Base-by-base conservation (phyloP, 192 early-diverging fungal genomes). In the Dissophora ornata region DNA sequence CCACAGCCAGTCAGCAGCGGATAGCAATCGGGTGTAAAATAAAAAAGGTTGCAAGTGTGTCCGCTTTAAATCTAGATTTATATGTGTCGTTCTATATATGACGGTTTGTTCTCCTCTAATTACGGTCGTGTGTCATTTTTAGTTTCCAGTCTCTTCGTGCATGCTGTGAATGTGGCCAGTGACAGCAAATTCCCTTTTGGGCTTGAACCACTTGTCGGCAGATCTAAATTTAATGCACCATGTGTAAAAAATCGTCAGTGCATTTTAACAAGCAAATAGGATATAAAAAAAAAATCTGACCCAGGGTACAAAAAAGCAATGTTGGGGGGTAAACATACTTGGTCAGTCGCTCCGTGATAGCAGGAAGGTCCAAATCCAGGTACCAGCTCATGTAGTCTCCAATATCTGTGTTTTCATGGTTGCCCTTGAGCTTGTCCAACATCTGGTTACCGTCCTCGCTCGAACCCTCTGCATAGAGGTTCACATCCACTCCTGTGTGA, bases 401-500 rank as follows among this genome's bases (percentile, higher is more conserved):
- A 24, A 93, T 83, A 3, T 90, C 82, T 1, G 86, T 90, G 60
- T 93, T 93, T 32, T 93, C 91, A 67, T 88, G 82, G 67, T 77
- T 87, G 22, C 90, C 90, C 12, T 71, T 70, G 44, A 92, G 53
- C 13, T 22, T 30, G 9, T 61, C 57, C 34, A 65, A 40, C n/a
- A 29, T 13, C 28, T 63, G 38, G 18, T 71, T 81, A 4, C 65
- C 67, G 11, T 52, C 41, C 4, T 90, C 88, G n/a, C 4, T 2
- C 6, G 66, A 68, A 12, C 53, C 38, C 36, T 83, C 80, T 0
- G 91, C 90, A 68, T 89, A 93, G 12, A 93, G 64, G 24, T 88
- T 98, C 12, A 99, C 97, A 79, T 99, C 97, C 16, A 97, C 95
- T 2, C 90, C 96, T 48, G 92, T 92, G 68, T 99, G 97, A 7